These are phyloP conservation scores for Diaporthe citriasiana DNA, from an alignment of 2,329 filamentous ascomycete genomes.

Conservation along the genomic window DNA sequence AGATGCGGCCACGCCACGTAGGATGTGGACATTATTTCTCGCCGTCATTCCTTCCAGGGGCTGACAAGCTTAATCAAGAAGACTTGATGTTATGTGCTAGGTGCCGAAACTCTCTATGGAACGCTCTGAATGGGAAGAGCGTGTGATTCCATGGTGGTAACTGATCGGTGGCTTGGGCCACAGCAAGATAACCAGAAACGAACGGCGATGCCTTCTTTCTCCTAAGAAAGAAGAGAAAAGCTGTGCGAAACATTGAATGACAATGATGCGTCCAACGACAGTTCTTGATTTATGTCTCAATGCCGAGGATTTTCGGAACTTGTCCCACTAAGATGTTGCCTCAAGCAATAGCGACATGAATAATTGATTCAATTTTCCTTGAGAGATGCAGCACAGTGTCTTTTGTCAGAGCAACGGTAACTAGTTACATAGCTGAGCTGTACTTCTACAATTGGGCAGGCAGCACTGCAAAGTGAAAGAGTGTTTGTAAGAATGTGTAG, in stretches of 20 bases:
- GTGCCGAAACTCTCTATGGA: constrained; percentile 11
- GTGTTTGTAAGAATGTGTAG: not conserved
- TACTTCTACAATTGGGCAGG: not conserved
- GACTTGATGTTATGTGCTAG: constrained; percentile 3
- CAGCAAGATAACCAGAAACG: not conserved
- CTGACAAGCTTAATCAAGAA: not conserved
- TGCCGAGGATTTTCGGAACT: no score
- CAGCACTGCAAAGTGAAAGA: not conserved
- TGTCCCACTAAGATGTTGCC: not conserved
- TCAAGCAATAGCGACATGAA: no score
- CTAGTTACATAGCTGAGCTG: not conserved
- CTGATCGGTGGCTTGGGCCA: not conserved
- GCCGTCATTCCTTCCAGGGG: not conserved
- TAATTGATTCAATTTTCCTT: not conserved
- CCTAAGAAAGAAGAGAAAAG: not conserved
- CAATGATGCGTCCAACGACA: not conserved
- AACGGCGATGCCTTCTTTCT: not conserved
- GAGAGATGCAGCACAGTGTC: not conserved
- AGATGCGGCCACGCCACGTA: constrained; percentile 30
- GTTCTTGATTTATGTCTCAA: not conserved
- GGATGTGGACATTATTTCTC: constrained; percentile 33
- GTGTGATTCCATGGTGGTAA: not conserved
- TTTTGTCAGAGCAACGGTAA: not conserved
- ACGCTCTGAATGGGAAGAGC: not conserved
- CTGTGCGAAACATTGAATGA: not conserved